Evolutionary conservation across 441 rosid genomes (phyloP).

Genomic region (Arabidopsis lyrata): DNA sequence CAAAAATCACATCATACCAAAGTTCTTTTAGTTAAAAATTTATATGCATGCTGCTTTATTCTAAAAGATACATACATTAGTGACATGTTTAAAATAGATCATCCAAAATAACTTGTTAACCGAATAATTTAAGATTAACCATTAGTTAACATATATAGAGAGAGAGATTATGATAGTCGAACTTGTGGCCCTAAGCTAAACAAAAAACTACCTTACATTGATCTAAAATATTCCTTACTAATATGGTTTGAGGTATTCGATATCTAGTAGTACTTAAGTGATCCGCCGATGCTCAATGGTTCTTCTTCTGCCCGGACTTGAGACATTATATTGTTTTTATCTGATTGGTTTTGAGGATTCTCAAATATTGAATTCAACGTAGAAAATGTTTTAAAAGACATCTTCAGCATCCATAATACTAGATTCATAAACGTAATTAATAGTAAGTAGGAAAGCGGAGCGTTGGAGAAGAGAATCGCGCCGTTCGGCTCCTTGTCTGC

Average conservation of each 20-base stretch:
- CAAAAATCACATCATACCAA: not conserved
- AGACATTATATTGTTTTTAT: not conserved
- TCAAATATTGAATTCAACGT: not conserved
- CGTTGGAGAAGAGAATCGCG: slow-evolving; percentile 42
- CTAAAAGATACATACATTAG: not conserved
- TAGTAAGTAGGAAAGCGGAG: slow-evolving; percentile 13
- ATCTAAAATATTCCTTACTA: no score
- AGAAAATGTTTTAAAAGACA: not conserved
- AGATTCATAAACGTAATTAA: slow-evolving; percentile 1
- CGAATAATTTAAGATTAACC: not conserved
- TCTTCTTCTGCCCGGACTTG: slow-evolving; percentile 2
- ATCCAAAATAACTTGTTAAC: not conserved
- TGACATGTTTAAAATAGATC: not conserved
- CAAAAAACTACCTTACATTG: no score
- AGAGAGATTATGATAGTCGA: no score
- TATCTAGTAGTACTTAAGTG: no score
- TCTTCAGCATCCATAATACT: slow-evolving; percentile 9
- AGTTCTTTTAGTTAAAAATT: not conserved
- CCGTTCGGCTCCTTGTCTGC: slow-evolving; percentile 53
- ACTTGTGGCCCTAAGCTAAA: no score
- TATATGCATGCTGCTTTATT: not conserved
- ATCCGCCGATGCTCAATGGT: not conserved
- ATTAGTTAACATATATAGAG: no score
- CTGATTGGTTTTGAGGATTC: slow-evolving; percentile 1
- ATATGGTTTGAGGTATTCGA: no score